A percentile compares a stretch with the other conserved stretches of the same genome.
Conservation (phyloP, 768 basidiomycete genomes). For the Pleurotus tuoliensis region DNA sequence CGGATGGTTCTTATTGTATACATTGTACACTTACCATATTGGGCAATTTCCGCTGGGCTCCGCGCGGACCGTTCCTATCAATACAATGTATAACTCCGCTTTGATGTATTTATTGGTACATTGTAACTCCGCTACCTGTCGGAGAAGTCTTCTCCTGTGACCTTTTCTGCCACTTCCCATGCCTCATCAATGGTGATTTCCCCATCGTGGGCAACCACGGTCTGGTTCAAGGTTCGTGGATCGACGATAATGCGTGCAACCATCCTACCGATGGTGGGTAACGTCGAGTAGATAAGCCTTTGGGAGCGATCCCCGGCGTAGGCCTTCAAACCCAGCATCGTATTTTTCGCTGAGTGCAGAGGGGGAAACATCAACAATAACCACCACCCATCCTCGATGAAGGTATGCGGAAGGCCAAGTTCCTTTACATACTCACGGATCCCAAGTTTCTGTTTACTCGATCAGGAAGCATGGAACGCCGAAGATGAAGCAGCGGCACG, state of each 20-base stretch:
- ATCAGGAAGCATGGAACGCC: background rate
- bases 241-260: background rate
- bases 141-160: background rate
- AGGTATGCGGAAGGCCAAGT: background rate
- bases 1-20: too few relatives aligned
- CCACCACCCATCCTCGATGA: constrained; percentile 1
- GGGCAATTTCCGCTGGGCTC: too few relatives aligned
- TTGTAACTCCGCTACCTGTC: too few relatives aligned
- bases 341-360: background rate
- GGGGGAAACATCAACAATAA: background rate
- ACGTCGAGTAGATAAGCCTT: background rate
- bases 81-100: too few relatives aligned
- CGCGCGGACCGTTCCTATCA: too few relatives aligned
- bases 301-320: background rate
- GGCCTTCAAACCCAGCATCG: background rate
- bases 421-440: constrained; percentile 1
- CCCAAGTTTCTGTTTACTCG: background rate
- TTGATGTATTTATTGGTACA: too few relatives aligned
- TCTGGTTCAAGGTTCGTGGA: background rate
- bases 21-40: too few relatives aligned
- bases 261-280: background rate
- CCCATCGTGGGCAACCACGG: background rate
- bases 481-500: background rate
- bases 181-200: background rate
- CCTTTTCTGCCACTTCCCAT: background rate